Conservation (phyloP, 176 grass and related monocot species). For the Poa pratensis region DNA sequence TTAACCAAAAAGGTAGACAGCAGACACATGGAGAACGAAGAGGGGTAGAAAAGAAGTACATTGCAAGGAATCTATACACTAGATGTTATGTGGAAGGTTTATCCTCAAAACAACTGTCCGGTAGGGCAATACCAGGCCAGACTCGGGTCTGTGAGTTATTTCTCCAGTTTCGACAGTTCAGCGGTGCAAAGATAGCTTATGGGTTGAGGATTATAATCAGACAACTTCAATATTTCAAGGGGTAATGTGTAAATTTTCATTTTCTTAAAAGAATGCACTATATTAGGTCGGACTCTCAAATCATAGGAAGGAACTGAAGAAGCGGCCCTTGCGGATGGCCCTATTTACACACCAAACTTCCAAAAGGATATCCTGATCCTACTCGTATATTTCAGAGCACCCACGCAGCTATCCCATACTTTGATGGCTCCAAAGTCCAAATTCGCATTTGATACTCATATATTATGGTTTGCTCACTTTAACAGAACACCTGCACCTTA, state of each 20-base stretch:
- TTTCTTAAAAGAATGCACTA: background rate
- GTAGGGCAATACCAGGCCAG: background rate
- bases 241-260: too few species aligned
- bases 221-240: background rate
- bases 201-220: background rate
- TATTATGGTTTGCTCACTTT: background rate
- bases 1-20: background rate
- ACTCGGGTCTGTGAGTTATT: background rate
- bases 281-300: background rate
- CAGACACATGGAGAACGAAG: background rate
- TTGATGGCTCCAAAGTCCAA: background rate
- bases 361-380: background rate
- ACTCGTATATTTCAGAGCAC: constrained; percentile 7
- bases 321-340: background rate
- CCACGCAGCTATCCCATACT: background rate
- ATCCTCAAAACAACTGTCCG: background rate
- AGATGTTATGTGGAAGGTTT: background rate
- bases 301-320: background rate
- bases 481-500: background rate
- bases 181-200: background rate
- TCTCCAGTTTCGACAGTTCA: background rate
- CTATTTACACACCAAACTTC: background rate
- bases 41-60: background rate
- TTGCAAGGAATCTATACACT: background rate
- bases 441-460: background rate